Base-by-base conservation (phyloP, 306 rosid genomes). In the Carpinus viminea region DNA sequence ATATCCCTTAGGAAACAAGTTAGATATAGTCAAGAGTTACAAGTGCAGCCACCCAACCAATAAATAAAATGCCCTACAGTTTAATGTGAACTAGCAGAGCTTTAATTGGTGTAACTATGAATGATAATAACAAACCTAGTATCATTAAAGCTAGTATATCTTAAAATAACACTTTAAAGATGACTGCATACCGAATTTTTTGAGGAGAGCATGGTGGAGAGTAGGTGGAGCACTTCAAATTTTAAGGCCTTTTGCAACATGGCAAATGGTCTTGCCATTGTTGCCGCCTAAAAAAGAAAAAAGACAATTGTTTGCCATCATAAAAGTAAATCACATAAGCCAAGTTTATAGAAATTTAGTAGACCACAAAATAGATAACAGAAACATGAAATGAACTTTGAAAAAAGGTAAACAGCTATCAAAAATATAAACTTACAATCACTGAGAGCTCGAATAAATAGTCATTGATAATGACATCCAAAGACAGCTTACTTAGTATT, bases 191-290 rank as follows among this genome's bases (percentile, higher is more conserved):
- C 98, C 59, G 78, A 82, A 81, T 83, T 74, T 59, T 91, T 84
- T 71, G 92, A 85, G 31, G 90, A 86, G 70, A 95, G 70, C 66
- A 91, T 81, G 50, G 86, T 86, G 75, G 89, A 82, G 53, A 95
- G 90, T 54, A 95, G 81, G 82, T 88, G 95, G 71, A 95, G 90
- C 54, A 91, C 91, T 81, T 95, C 93, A 46, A 95, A 95, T 81
- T 95, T 95, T 80, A 84, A 73, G 82, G 91, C 86, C 75, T 80
- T 89, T 65, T 95, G 98, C 82, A 88, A 83, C 73, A 91, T 81
- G 53, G 97, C 89, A 86, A 92, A 95, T 81, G 83, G 97, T 85
- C 86, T 88, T 69, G 97, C 89, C 72, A 89, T 68, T 83, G 73
- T 73, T 18, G 84, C 85, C 80, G 92, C 95, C 98, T 95, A 82